Conservation (phyloP, 768 basidiomycete genomes). For the Mycena sanguinolenta region DNA sequence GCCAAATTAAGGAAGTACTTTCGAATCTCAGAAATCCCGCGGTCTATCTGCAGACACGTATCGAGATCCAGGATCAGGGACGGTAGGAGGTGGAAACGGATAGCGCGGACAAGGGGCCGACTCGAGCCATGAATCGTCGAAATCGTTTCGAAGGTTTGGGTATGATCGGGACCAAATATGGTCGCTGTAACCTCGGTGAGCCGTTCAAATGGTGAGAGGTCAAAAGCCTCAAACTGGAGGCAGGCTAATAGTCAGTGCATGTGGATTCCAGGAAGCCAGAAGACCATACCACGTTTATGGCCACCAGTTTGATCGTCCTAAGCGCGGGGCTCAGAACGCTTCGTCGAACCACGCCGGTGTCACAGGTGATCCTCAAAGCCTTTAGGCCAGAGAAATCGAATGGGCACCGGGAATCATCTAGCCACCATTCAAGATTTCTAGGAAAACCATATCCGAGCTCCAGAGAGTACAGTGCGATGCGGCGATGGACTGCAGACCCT, state of each 20-base stretch:
- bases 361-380: slow-evolving; percentile 4
- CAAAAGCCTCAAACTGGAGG: not conserved
- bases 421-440: slow-evolving; percentile 7
- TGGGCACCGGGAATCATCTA: slow-evolving; percentile 3
- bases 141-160: slow-evolving; percentile 3
- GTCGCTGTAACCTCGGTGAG: slow-evolving; percentile 4
- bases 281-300: not conserved
- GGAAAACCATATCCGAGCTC: slow-evolving; percentile 3
- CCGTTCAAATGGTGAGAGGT: slow-evolving; percentile 5
- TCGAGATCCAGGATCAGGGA: not conserved
- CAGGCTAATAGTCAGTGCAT: not conserved
- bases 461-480: slow-evolving; percentile 5
- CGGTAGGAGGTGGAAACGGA: slow-evolving; percentile 2
- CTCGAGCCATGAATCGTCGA: slow-evolving; percentile 1
- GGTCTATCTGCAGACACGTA: slow-evolving; percentile 8
- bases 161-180: slow-evolving; percentile 3
- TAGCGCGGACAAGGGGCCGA: slow-evolving; percentile 2
- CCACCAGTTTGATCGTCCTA: slow-evolving; percentile 2
- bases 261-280: not conserved
- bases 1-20: not conserved
- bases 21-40: slow-evolving; percentile 7
- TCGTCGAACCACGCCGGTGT: slow-evolving; percentile 1
- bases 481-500: slow-evolving; percentile 4
- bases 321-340: not conserved
- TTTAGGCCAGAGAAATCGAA: slow-evolving; percentile 5